These are phyloP conservation scores for Stylonectria norvegica DNA, from an alignment of 2,329 filamentous ascomycete species.

Conservation along the genomic window DNA sequence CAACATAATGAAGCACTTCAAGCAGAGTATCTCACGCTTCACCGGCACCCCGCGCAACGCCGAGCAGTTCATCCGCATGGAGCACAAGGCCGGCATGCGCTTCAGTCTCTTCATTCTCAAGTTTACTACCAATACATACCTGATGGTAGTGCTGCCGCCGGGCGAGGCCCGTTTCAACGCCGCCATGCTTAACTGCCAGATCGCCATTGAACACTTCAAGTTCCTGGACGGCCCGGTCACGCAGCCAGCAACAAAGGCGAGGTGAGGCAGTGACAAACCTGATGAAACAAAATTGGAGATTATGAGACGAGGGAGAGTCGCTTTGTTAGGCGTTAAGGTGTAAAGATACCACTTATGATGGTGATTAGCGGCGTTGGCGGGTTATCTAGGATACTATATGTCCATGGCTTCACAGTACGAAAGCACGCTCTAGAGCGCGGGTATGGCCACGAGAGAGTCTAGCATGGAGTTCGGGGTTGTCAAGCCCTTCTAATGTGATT, in stretches of 20 bases:
- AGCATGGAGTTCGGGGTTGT: slow-evolving; percentile 11
- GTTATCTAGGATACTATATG: slow-evolving; percentile 2
- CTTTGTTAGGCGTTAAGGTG: slow-evolving; percentile 26
- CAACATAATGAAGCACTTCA: slow-evolving; percentile 98
- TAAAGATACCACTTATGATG: slow-evolving; percentile 25
- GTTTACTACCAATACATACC: slow-evolving; percentile 96
- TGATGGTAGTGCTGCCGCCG: slow-evolving; percentile 86
- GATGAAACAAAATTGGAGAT: too few relatives aligned
- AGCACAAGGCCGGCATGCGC: slow-evolving; percentile 69
- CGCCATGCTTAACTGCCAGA: slow-evolving; percentile 83
- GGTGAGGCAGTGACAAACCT: too few relatives aligned
- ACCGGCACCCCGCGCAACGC: slow-evolving; percentile 77
- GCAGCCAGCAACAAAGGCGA: slow-evolving; percentile 12
- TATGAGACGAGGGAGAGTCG: too few relatives aligned
- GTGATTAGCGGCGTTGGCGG: slow-evolving; percentile 8
- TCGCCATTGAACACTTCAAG: slow-evolving; percentile 78
- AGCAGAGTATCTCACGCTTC: slow-evolving; percentile 75
- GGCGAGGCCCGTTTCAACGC: slow-evolving; percentile 90
- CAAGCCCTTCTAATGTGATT: slow-evolving; percentile 7
- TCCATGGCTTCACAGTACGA: neutral
- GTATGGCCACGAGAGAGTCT: neutral
- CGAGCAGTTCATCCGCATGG: slow-evolving; percentile 77
- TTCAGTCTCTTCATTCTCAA: slow-evolving; percentile 96
- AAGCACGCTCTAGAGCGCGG: slow-evolving; percentile 6
- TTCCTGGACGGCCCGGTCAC: slow-evolving; percentile 53